Evolutionary conservation across 768 basidiomycete species (phyloP), one percentile per base, ranked within the genome.

Genomic region (Gyrodon lividus): DNA sequence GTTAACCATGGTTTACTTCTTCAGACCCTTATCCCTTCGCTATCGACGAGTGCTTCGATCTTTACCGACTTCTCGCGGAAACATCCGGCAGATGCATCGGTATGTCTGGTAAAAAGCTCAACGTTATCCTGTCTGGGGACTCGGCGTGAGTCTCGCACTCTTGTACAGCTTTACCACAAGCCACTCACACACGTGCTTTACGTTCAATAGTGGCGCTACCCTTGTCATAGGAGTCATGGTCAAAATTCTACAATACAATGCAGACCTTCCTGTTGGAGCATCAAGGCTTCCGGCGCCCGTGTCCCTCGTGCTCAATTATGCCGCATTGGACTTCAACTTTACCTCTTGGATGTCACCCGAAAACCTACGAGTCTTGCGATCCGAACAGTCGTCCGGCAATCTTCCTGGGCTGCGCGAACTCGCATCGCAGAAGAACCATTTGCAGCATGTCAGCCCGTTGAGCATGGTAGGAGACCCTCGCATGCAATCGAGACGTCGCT

Each of bases 21-120:
- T 19, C 46, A 94, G 96, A 98, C 76, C 97, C 96, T 12, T 99
- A 93, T 68, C 97, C 97, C 0, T 98, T 89, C 69, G 93, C 94
- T 5, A 87, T 94, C 54, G 94, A 98, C 66, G 95, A 98, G 61
- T 87, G 87, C 14, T 97, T 93, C 68, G 97, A 98, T 71, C 79
- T 82, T 5, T 99, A 97, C 68, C 79, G 82, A 26, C 74, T 90
- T 7, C 73, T 99, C 19, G 80, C 87, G 17, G 87, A 91, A 66
- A 87, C 90, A 14, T 84, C 76, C 54, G 97, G 95, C 8, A 71
- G 76, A 43, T 73, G 84, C 19, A 82, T 99, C 48, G 96, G 96
- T 5, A 92, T 98, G 84, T 86, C 86, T 14, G 92, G 91, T n/a
- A 79, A 77, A 57, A 77, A 80, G 59, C 71, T 98, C 17, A 86